Conservation (phyloP, 1,284 basidiomycete species). For the Rhodotorula sp. region DNA sequence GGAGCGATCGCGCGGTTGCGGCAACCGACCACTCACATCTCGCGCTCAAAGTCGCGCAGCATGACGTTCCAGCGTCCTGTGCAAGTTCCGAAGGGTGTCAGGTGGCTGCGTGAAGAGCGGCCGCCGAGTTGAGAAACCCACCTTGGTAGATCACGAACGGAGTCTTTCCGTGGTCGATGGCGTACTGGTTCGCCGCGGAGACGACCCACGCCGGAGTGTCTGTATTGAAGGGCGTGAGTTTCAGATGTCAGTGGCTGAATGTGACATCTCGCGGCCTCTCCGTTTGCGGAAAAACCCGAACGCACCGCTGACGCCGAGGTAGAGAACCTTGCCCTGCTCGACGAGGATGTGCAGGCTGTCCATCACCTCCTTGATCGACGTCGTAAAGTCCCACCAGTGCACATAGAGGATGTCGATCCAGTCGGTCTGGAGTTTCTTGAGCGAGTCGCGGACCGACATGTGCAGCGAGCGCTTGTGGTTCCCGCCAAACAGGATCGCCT, state of each 20-base stretch:
- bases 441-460: conserved; percentile 49
- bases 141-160: conserved; percentile 63
- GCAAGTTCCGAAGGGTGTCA: not conserved
- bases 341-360: conserved; percentile 56
- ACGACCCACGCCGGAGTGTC: conserved; percentile 62
- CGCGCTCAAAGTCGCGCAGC: conserved; percentile 58
- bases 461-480: conserved; percentile 57
- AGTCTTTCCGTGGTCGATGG: conserved; percentile 54
- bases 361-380: conserved; percentile 61
- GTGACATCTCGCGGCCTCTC: not conserved
- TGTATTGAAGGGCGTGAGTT: conserved; percentile 13
- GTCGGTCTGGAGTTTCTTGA: conserved; percentile 60
- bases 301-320: conserved; percentile 48
- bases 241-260: not conserved
- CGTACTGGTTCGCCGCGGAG: conserved; percentile 56
- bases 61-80: conserved; percentile 52
- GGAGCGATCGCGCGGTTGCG: not conserved
- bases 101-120: no score
- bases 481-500: conserved; percentile 52
- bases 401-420: conserved; percentile 58
- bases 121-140: not conserved
- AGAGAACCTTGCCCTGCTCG: conserved; percentile 55
- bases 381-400: conserved; percentile 55
- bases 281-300: not conserved
- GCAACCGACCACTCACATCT: conserved; percentile 50